Conservation (phyloP, 2,329 filamentous ascomycete genomes). For the Fusarium equiseti region DNA sequence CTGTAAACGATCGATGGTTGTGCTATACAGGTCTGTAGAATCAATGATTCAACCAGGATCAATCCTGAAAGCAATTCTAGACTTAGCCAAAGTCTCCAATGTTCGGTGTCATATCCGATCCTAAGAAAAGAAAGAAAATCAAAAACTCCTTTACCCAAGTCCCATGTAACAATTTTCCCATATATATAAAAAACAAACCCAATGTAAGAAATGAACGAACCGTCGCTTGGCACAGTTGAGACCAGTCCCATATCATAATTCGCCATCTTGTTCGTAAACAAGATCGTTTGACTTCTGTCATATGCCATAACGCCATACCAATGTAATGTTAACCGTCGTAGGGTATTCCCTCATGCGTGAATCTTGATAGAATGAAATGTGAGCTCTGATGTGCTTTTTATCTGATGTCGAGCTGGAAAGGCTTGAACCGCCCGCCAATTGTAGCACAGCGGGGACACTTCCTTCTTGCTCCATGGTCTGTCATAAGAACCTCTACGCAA, state of each 20-base stretch:
- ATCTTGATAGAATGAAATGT: constrained; percentile 35
- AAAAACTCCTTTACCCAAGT: constrained; percentile 45
- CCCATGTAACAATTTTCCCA: constrained; percentile 37
- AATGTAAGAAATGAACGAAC: constrained; percentile 37
- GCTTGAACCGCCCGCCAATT: constrained; percentile 84
- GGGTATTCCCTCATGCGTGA: constrained; percentile 18
- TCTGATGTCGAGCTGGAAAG: constrained; percentile 85
- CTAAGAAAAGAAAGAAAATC: constrained; percentile 19
- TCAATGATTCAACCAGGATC: constrained; percentile 14
- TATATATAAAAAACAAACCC: constrained; percentile 19
- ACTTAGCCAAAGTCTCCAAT: constrained; percentile 3
- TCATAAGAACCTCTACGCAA: constrained; percentile 85
- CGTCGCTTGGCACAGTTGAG: constrained; percentile 29
- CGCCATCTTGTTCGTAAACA: constrained; percentile 41
- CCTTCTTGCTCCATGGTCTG: constrained; percentile 78
- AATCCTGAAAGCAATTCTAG: constrained; percentile 1
- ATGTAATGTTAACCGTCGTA: constrained; percentile 39
- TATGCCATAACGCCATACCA: constrained; percentile 46
- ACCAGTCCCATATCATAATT: constrained; percentile 33
- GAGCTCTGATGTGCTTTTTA: constrained; percentile 55
- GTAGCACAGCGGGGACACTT: constrained; percentile 85
- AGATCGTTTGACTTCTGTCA: constrained; percentile 41
- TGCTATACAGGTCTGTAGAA: constrained; percentile 22
- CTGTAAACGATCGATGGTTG: constrained; percentile 43
- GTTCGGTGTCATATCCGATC: background rate